These are phyloP conservation scores for Albugo laibachii DNA, from an alignment of 352 stramenopile species.

Conservation along the genomic window DNA sequence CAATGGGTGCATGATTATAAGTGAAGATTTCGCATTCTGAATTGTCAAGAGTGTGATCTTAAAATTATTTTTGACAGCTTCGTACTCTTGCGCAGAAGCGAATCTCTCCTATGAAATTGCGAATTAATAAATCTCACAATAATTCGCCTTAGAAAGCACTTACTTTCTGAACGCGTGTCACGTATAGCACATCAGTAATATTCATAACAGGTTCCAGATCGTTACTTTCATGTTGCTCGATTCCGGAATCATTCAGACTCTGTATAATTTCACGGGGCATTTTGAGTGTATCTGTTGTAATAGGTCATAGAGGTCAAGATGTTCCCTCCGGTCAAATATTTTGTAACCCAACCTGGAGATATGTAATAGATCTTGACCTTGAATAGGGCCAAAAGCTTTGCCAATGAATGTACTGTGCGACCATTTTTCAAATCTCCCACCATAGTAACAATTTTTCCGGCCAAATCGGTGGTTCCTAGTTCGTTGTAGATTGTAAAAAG, in stretches of 20 bases:
- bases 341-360: slow-evolving; percentile 23
- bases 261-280: slow-evolving; percentile 73
- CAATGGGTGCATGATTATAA: slow-evolving; percentile 97
- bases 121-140: not conserved
- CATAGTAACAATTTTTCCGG: slow-evolving; percentile 88
- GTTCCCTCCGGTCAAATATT: not conserved
- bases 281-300: slow-evolving; percentile 31
- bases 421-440: slow-evolving; percentile 98
- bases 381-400: slow-evolving; percentile 87
- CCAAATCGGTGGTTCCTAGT: slow-evolving; percentile 34
- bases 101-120: slow-evolving; percentile 82
- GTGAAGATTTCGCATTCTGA: slow-evolving; percentile 67
- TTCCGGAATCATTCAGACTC: slow-evolving; percentile 33
- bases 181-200: slow-evolving; percentile 94
- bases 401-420: slow-evolving; percentile 95
- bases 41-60: slow-evolving; percentile 49
- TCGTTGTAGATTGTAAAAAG: slow-evolving; percentile 93
- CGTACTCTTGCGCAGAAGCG: slow-evolving; percentile 85
- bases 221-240: slow-evolving; percentile 74
- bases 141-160: not conserved
- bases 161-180: slow-evolving; percentile 92
- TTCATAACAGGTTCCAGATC: slow-evolving; percentile 77
- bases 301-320: not conserved
- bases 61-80: slow-evolving; percentile 86
- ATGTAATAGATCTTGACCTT: slow-evolving; percentile 85